Conservation (phyloP, 1,139 yeast species). For the Meyerozyma carpophila region DNA sequence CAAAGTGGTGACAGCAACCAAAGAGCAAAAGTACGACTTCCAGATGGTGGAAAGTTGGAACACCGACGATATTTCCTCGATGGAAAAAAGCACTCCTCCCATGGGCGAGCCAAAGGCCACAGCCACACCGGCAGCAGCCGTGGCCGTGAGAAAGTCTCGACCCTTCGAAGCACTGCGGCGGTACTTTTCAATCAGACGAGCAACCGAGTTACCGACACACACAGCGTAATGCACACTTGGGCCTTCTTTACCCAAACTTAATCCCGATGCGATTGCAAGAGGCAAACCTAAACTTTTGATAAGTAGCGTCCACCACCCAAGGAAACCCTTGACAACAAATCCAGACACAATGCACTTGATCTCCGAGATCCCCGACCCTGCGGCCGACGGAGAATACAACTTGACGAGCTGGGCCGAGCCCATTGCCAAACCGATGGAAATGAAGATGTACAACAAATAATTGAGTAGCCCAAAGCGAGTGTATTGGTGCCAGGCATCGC, state of each 20-base stretch:
- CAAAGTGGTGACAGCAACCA: conserved; percentile 79
- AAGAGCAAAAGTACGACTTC: conserved; percentile 88
- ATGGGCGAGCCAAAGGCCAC: conserved; percentile 73
- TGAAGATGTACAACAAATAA: conserved; percentile 53
- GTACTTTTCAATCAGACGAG: conserved; percentile 45
- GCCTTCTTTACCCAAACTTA: conserved; percentile 81
- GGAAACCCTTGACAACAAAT: conserved; percentile 72
- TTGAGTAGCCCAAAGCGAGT: conserved; percentile 37
- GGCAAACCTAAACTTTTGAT: conserved; percentile 83
- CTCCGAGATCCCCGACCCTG: conserved; percentile 96
- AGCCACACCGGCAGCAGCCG: conserved; percentile 68
- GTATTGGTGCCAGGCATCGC: conserved; percentile 57
- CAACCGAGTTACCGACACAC: conserved; percentile 68
- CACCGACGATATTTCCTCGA: conserved; percentile 70
- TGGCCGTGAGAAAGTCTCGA: conserved; percentile 54
- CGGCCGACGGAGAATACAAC: conserved; percentile 79
- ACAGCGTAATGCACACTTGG: conserved; percentile 86
- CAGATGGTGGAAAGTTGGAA: conserved; percentile 79
- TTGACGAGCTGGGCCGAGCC: conserved; percentile 66
- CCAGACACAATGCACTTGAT: conserved; percentile 95
- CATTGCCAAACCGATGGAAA: conserved; percentile 59
- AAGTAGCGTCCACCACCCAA: conserved; percentile 65
- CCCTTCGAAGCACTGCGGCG: conserved; percentile 44
- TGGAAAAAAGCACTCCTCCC: conserved; percentile 65
- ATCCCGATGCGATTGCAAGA: conserved; percentile 75